Evolutionary conservation across 1,284 basidiomycete genomes (phyloP).

Genomic region (Apiotrichum akiyoshidainum): DNA sequence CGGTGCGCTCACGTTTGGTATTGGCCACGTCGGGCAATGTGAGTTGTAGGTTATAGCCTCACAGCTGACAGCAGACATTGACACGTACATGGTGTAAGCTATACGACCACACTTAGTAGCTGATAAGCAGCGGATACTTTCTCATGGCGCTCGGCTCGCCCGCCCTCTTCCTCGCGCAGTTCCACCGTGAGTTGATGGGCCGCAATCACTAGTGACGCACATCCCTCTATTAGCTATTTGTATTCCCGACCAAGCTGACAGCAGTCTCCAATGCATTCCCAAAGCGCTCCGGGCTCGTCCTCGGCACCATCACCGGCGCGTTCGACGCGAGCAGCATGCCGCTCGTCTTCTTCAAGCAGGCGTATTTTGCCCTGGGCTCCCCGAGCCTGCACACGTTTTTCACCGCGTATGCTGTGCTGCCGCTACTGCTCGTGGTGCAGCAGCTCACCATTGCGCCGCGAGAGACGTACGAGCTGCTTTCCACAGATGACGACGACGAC

Average conservation of each 20-base stretch:
- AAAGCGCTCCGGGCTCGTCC: conserved; percentile 47
- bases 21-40: conserved; percentile 29
- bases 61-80: conserved; percentile 26
- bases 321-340: conserved; percentile 51
- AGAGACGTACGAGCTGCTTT: no score
- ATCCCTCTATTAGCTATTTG: no score
- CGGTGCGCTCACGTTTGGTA: conserved; percentile 40
- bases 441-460: not conserved
- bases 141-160: conserved; percentile 50
- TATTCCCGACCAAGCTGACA: not conserved
- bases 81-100: conserved; percentile 35
- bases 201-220: no score
- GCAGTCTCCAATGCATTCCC: conserved; percentile 52
- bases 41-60: conserved; percentile 9
- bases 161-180: conserved; percentile 46
- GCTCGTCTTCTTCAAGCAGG: conserved; percentile 43
- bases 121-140: conserved; percentile 36
- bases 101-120: no score
- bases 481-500: not conserved
- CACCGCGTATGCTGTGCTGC: conserved; percentile 45
- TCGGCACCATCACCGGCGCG: conserved; percentile 50
- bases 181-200: conserved; percentile 35
- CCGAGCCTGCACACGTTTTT: conserved; percentile 41
- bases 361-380: conserved; percentile 25
- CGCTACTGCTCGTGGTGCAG: conserved; percentile 19